phyloP scores from a whole-genome alignment of 2,329 filamentous ascomycete genomes.

The Pseudohalonectria lignicola region DNA sequence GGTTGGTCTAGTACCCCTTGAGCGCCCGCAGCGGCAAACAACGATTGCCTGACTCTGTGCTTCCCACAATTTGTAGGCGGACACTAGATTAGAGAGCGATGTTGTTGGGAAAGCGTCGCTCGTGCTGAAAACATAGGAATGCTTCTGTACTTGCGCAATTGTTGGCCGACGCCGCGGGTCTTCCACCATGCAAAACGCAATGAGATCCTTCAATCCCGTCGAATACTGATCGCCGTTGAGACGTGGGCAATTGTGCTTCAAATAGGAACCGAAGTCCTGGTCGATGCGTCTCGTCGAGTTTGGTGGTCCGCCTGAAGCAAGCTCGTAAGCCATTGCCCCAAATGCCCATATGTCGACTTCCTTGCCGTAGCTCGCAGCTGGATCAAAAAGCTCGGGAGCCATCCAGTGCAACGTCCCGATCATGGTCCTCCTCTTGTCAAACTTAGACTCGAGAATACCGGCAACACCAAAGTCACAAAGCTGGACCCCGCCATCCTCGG shows the following conservation, averaged over 20 bases:
- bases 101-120: slow-evolving; percentile 51
- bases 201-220: slow-evolving; percentile 53
- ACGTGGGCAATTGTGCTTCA: slow-evolving; percentile 52
- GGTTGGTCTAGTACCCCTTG: slow-evolving; percentile 35
- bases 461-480: slow-evolving; percentile 80
- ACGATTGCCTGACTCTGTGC: slow-evolving; percentile 54
- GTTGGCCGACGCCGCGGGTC: slow-evolving; percentile 57
- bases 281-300: slow-evolving; percentile 48
- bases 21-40: slow-evolving; percentile 50
- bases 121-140: slow-evolving; percentile 57
- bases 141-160: slow-evolving; percentile 57
- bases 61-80: slow-evolving; percentile 67
- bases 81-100: slow-evolving; percentile 53
- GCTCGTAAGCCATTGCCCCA: slow-evolving; percentile 70
- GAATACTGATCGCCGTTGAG: slow-evolving; percentile 66
- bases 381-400: slow-evolving; percentile 66
- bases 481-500: slow-evolving; percentile 66
- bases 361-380: slow-evolving; percentile 53
- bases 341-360: slow-evolving; percentile 80
- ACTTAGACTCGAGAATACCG: slow-evolving; percentile 63
- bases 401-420: slow-evolving; percentile 82
- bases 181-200: slow-evolving; percentile 62
- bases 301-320: slow-evolving; percentile 67
- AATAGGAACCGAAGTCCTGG: slow-evolving; percentile 40
- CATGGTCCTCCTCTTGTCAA: slow-evolving; percentile 68